A percentile compares a stretch with the other conserved stretches of the same genome.
These are phyloP conservation scores for Akebia trifoliata DNA, from an alignment of 164 flowering plant species.

Conservation along the genomic window DNA sequence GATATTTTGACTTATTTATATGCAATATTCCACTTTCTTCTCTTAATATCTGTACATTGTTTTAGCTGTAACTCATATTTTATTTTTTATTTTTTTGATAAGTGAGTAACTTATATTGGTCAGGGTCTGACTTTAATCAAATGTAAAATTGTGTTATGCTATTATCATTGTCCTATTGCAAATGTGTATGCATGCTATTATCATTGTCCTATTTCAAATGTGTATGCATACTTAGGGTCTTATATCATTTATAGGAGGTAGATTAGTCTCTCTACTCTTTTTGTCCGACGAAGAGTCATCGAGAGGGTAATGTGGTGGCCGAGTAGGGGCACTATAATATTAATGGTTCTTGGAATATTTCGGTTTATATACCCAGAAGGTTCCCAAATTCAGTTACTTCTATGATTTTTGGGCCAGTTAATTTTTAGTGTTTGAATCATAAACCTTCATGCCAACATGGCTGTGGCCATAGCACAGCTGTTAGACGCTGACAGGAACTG, in stretches of 20 bases:
- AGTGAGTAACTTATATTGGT: too few species aligned
- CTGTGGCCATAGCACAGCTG: not conserved
- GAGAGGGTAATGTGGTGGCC: not conserved
- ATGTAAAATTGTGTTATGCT: not conserved
- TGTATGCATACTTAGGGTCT: not conserved
- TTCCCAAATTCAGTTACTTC: not conserved
- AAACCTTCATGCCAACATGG: not conserved
- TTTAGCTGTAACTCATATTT: not conserved
- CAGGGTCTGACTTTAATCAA: not conserved
- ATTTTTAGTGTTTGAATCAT: not conserved
- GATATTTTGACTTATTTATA: not conserved
- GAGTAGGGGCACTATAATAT: not conserved
- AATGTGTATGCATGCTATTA: too few species aligned
- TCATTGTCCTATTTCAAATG: too few species aligned
- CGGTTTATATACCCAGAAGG: not conserved
- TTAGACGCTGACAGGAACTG: too few species aligned
- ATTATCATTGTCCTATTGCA: not conserved
- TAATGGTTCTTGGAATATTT: not conserved
- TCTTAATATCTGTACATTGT: not conserved
- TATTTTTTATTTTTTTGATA: too few species aligned
- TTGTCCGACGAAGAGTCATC: not conserved
- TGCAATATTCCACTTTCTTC: not conserved
- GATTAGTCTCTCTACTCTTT: not conserved
- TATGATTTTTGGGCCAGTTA: not conserved
- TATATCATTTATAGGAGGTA: not conserved